phyloP scores from a whole-genome alignment of 2,329 filamentous ascomycete genomes.

The Microsporum ferrugineum region DNA sequence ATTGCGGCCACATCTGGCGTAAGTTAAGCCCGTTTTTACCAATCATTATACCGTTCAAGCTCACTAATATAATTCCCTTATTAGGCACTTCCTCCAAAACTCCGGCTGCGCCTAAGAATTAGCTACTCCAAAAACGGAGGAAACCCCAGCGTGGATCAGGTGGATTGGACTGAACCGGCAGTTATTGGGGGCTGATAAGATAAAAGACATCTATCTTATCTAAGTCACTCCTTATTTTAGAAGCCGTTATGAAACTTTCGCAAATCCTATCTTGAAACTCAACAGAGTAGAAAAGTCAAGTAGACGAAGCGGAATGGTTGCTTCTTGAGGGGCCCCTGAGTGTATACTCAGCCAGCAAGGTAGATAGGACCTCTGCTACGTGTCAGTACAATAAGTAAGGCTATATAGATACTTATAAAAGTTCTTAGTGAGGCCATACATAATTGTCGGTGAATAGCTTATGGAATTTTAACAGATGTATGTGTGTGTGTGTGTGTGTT shows the following conservation, averaged over 20 bases:
- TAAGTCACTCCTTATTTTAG: too few species aligned
- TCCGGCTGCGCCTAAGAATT: slow-evolving; percentile 77
- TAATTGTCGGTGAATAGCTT: neutral
- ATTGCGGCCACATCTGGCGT: slow-evolving; percentile 77
- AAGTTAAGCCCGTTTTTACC: slow-evolving; percentile 41
- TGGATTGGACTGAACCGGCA: slow-evolving; percentile 82
- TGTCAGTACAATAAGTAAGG: too few species aligned
- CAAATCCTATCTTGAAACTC: too few species aligned
- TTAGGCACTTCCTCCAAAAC: slow-evolving; percentile 56
- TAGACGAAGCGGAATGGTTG: too few species aligned
- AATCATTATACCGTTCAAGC: neutral
- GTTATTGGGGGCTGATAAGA: neutral
- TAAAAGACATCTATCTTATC: too few species aligned
- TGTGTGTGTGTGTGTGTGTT: neutral
- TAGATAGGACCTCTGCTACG: too few species aligned
- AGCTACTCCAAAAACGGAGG: slow-evolving; percentile 61
- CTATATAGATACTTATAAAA: too few species aligned
- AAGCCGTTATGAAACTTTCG: too few species aligned
- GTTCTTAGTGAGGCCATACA: too few species aligned
- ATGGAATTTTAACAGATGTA: neutral
- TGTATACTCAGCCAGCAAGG: too few species aligned
- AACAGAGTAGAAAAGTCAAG: too few species aligned
- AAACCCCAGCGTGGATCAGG: slow-evolving; percentile 72
- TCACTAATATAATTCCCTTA: slow-evolving; percentile 8
- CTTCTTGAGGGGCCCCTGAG: too few species aligned